Percentiles rank a stretch among this genome's conserved stretches.
phyloP scores from a whole-genome alignment of 2,329 filamentous ascomycete species.

The Tolypocladium nubicola region DNA sequence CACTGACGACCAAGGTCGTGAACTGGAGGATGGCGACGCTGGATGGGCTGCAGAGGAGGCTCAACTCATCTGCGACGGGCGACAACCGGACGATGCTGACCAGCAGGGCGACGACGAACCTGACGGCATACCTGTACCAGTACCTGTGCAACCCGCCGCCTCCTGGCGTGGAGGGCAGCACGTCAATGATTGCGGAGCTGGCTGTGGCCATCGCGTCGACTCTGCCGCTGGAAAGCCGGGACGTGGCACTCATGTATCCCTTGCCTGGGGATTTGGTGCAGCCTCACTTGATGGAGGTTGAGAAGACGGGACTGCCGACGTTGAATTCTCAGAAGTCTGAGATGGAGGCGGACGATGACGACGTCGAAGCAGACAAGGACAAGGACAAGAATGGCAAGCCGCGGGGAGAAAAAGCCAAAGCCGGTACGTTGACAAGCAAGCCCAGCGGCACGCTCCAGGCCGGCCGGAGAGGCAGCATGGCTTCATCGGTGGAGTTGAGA shows the following conservation, averaged over 20 bases:
- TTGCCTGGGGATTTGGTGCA: slow-evolving; percentile 63
- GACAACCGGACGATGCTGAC: slow-evolving; percentile 61
- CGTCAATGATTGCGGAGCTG: slow-evolving; percentile 86
- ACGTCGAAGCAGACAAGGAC: slow-evolving; percentile 28
- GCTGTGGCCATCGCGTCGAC: slow-evolving; percentile 79
- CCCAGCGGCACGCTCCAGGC: slow-evolving; percentile 3
- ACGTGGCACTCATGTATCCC: slow-evolving; percentile 81
- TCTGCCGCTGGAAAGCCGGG: slow-evolving; percentile 80
- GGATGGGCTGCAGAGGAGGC: slow-evolving; percentile 68
- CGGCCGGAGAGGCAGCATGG: slow-evolving; percentile 13
- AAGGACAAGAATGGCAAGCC: slow-evolving; percentile 33
- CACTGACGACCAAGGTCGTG: slow-evolving; percentile 75
- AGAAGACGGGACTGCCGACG: slow-evolving; percentile 58
- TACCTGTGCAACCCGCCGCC: slow-evolving; percentile 69
- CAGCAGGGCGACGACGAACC: slow-evolving; percentile 54
- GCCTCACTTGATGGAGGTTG: slow-evolving; percentile 73
- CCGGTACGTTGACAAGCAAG: slow-evolving; percentile 28
- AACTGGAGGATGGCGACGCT: slow-evolving; percentile 90
- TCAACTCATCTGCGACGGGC: slow-evolving; percentile 54
- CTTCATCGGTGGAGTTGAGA: slow-evolving; percentile 14
- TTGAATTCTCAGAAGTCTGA: slow-evolving; percentile 37
- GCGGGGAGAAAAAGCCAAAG: slow-evolving; percentile 33
- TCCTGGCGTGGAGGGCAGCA: slow-evolving; percentile 73
- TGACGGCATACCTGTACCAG: slow-evolving; percentile 60
- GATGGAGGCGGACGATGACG: slow-evolving; percentile 27